Evolutionary conservation across 768 basidiomycete species (phyloP).

Genomic region (Galerina sulciceps): DNA sequence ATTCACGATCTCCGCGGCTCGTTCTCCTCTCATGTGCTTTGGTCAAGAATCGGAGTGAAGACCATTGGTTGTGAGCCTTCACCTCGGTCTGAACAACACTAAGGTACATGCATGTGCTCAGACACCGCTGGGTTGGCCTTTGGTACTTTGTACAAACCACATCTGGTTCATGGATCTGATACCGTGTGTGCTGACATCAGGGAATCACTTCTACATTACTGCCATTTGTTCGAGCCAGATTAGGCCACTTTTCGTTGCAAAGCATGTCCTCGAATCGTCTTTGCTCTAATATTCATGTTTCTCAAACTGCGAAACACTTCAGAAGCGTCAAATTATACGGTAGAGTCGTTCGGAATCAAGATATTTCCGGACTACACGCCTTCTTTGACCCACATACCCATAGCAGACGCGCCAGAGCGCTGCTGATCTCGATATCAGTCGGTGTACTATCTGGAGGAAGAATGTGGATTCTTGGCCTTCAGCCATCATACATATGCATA

Average conservation of each 20-base stretch:
- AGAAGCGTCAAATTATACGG: too few relatives aligned
- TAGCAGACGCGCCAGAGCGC: not conserved
- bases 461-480: not conserved
- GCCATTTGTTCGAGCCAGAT: not conserved
- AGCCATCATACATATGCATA: too few relatives aligned
- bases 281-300: too few relatives aligned
- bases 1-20: conserved; percentile 21
- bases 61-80: conserved; percentile 1
- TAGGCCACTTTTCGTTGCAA: not conserved
- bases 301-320: too few relatives aligned
- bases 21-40: not conserved
- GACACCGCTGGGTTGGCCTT: conserved; percentile 7
- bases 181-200: not conserved
- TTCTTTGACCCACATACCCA: not conserved
- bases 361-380: not conserved
- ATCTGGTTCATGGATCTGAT: not conserved
- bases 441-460: not conserved
- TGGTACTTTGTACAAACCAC: not conserved
- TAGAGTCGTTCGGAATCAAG: not conserved
- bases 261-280: not conserved
- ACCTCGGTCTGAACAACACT: not conserved
- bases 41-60: conserved; percentile 5
- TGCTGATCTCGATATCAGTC: not conserved
- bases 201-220: not conserved
- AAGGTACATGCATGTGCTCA: not conserved